Evolutionary conservation across 768 basidiomycete species (phyloP), one percentile per base, ranked within the genome.

Genomic region (Lactarius psammicola): DNA sequence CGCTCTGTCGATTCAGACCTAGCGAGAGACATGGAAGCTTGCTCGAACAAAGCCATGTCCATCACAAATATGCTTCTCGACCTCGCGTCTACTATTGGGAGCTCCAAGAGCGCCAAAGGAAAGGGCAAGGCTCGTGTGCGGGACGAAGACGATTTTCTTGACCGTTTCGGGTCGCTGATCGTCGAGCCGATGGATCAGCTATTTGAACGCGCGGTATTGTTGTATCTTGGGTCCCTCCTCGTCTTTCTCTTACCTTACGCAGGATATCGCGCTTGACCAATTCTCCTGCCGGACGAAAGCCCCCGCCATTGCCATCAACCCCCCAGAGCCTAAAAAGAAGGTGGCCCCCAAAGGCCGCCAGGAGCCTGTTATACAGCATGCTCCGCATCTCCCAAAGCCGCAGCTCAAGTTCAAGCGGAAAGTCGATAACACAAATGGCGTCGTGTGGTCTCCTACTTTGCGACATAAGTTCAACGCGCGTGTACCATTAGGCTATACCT

Each of bases 221-320:
- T 30, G 17, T 60, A 20, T 61, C 59, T 38, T 15, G 3, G 26
- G 4, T 7, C 33, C 6, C 34, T n/a, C n/a, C 23, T 1, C 10
- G 13, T 18, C 57, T 55, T 55, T 13, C 40, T 63, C 66, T 67
- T n/a, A 67, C 26, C 53, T 34, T n/a, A 8, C 36, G n/a, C 69
- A 93, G 90, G 95, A 98, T 73, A 88, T 86, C 10, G 86, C 85
- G 68, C 76, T 99, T 42, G 96, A 98, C 72, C 85, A 90, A 68
- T 84, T 84, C 69, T 79, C 86, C 44, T 94, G 94, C 5, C 79
- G 82, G 67, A 85, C 80, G 60, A 94, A 89, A 75, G 79, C 84
- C 0, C 84, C 87, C 44, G 85, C 82, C 1, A 87, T 91, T 57
- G 78, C 80, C 15, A 76, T 90, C 49, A 85, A 88, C 57, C 78